Percentiles rank a stretch among this genome's conserved stretches.
Evolutionary conservation across 2,329 filamentous ascomycete genomes (phyloP).

Genomic region (Aspergillus sp.): DNA sequence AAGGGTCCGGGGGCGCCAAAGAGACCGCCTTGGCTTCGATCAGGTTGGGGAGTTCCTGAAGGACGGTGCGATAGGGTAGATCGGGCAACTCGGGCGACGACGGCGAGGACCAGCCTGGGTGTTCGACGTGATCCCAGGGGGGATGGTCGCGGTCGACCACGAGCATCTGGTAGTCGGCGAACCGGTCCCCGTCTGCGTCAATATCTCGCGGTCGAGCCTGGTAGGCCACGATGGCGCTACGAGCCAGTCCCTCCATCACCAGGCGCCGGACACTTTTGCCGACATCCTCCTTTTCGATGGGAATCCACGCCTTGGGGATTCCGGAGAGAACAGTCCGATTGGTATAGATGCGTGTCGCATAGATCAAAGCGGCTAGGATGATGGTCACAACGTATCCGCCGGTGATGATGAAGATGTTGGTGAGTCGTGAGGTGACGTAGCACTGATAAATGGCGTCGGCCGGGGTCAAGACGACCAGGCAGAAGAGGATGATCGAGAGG

Average conservation of each 20-base stretch:
- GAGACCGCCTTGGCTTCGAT: slow-evolving; percentile 93
- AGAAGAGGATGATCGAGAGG: slow-evolving; percentile 70
- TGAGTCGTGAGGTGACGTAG: slow-evolving; percentile 62
- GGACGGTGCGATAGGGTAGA: slow-evolving; percentile 78
- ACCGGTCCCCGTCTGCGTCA: slow-evolving; percentile 35
- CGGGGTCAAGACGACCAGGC: slow-evolving; percentile 76
- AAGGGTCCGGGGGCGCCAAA: slow-evolving; percentile 64
- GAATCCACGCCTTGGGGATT: slow-evolving; percentile 85
- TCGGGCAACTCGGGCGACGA: slow-evolving; percentile 71
- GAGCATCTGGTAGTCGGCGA: slow-evolving; percentile 31
- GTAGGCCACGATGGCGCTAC: slow-evolving; percentile 79
- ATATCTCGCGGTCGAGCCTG: slow-evolving; percentile 69
- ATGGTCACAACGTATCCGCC: slow-evolving; percentile 73
- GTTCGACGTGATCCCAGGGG: slow-evolving; percentile 79
- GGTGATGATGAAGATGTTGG: slow-evolving; percentile 80
- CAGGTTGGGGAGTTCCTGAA: slow-evolving; percentile 81
- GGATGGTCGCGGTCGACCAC: slow-evolving; percentile 46
- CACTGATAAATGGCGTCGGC: slow-evolving; percentile 79
- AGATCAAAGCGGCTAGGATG: slow-evolving; percentile 71
- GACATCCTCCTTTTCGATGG: slow-evolving; percentile 81
- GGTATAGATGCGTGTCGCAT: slow-evolving; percentile 80
- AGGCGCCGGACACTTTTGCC: slow-evolving; percentile 71
- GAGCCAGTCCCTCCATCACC: slow-evolving; percentile 68
- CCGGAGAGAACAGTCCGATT: slow-evolving; percentile 74
- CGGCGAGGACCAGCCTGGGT: slow-evolving; percentile 86